Evolutionary conservation across 805 yeast genomes (phyloP).

Genomic region (Middelhovenomyces tepae): DNA sequence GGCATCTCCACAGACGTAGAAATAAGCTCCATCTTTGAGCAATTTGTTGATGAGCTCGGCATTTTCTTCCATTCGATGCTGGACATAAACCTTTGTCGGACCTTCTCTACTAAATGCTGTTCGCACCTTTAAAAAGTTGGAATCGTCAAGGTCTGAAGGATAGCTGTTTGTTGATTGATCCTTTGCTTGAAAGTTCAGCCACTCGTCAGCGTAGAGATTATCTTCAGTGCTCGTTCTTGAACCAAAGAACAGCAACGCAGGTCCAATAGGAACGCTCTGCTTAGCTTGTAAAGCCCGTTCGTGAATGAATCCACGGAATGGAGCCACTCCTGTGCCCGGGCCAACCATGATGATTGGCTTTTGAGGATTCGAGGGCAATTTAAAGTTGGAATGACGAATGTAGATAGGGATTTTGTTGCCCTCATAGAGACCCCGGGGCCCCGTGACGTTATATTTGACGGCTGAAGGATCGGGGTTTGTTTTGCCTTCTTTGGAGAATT

Average conservation of each 20-base stretch:
- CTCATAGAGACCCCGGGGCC: conserved; percentile 61
- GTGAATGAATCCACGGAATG: conserved; percentile 89
- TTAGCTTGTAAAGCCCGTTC: conserved; percentile 61
- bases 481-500: conserved; percentile 46
- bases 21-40: conserved; percentile 62
- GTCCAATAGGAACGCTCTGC: conserved; percentile 52
- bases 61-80: conserved; percentile 53
- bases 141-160: conserved; percentile 3
- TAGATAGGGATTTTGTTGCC: conserved; percentile 69
- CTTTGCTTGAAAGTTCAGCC: conserved; percentile 51
- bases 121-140: conserved; percentile 39
- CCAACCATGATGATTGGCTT: conserved; percentile 89
- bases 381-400: conserved; percentile 90
- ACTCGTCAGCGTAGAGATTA: conserved; percentile 79
- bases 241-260: conserved; percentile 74
- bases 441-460: conserved; percentile 62
- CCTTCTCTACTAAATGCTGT: conserved; percentile 84
- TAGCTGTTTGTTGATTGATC: no score
- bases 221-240: conserved; percentile 76
- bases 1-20: conserved; percentile 97
- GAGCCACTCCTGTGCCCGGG: conserved; percentile 99
- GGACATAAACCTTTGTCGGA: conserved; percentile 68
- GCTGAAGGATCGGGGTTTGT: conserved; percentile 24
- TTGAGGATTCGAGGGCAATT: conserved; percentile 76
- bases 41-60: conserved; percentile 44